These are phyloP conservation scores for Pontederia crassipes DNA, from an alignment of 176 grass and related monocot genomes.

Conservation along the genomic window DNA sequence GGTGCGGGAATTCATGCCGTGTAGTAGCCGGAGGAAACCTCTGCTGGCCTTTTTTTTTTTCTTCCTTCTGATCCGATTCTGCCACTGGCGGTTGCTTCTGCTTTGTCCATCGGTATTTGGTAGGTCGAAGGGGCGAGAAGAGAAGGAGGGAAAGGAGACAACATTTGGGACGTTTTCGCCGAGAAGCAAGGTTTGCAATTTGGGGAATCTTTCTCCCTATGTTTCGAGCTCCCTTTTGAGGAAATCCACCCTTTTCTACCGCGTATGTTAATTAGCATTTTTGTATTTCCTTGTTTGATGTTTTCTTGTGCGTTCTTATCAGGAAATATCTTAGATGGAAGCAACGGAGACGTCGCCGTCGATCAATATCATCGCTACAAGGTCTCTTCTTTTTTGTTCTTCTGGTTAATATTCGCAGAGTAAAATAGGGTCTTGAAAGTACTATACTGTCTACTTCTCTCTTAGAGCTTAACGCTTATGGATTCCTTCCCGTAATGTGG, in stretches of 20 bases:
- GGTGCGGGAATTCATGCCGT: background rate
- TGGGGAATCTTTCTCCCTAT: background rate
- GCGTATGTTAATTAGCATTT: background rate
- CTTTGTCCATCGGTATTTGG: background rate
- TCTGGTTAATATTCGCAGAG: too few relatives aligned
- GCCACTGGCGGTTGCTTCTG: background rate
- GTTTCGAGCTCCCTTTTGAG: background rate
- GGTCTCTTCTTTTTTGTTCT: slow-evolving; percentile 27
- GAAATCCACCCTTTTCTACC: background rate
- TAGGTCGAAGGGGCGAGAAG: slow-evolving; percentile 87
- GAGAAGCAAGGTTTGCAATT: slow-evolving; percentile 56
- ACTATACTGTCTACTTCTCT: too few relatives aligned
- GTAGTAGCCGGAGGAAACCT: background rate
- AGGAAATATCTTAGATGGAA: slow-evolving; percentile 61
- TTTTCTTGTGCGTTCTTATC: slow-evolving; percentile 15
- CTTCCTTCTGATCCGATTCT: background rate
- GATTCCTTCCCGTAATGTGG: too few relatives aligned
- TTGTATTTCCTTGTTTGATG: slow-evolving; percentile 5
- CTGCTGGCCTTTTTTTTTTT: background rate
- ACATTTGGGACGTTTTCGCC: slow-evolving; percentile 85
- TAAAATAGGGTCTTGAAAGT: too few relatives aligned
- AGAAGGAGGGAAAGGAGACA: slow-evolving; percentile 86
- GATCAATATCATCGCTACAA: slow-evolving; percentile 98
- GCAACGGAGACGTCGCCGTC: slow-evolving; percentile 71
- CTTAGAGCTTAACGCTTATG: too few relatives aligned